Conservation (phyloP, 139 green algal genomes). For the Chlamydomonas eustigma region DNA sequence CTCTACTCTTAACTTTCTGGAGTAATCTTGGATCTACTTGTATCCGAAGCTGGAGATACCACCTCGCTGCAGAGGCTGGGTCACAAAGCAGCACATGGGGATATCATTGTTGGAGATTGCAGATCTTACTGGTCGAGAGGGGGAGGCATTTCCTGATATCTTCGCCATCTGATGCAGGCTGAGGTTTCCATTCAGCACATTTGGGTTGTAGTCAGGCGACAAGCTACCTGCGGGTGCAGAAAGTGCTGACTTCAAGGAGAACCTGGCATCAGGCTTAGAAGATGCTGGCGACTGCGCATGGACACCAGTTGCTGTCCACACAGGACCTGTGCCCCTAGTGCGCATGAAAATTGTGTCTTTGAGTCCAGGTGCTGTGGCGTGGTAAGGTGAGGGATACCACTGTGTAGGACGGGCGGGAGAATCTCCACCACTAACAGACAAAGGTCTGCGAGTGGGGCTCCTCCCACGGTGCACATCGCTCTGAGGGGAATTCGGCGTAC, state of each 20-base stretch:
- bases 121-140: background rate
- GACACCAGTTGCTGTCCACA: background rate
- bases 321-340: background rate
- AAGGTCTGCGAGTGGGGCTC: no score
- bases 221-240: no score
- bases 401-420: background rate
- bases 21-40: no score
- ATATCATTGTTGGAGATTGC: background rate
- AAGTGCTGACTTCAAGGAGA: no score
- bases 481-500: no score
- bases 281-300: no score
- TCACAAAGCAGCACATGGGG: background rate
- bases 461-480: no score
- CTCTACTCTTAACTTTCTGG: no score
- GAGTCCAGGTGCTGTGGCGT: background rate
- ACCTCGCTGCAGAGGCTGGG: background rate
- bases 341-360: background rate
- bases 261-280: no score
- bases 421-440: no score
- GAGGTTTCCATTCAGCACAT: background rate
- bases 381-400: background rate
- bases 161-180: background rate
- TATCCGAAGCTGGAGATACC: conserved; percentile 2
- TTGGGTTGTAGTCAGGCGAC: no score
- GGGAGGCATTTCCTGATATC: background rate